Evolutionary conservation across 2,329 filamentous ascomycete genomes (phyloP).

Genomic region (Aotearoamyces nothofagi): DNA sequence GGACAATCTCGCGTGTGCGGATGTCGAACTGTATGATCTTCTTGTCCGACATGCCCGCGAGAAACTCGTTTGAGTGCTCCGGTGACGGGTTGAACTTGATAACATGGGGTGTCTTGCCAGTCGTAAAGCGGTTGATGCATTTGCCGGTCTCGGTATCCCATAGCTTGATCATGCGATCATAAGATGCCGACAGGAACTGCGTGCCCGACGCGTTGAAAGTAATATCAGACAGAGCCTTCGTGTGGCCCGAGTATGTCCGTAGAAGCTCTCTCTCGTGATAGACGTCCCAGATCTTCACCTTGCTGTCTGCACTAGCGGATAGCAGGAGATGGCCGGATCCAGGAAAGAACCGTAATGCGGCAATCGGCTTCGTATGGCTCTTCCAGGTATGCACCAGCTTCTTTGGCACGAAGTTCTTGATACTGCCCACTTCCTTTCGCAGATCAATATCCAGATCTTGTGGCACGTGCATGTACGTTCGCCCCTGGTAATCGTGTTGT

Average conservation of each 20-base stretch:
- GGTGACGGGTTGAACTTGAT: constrained; percentile 79
- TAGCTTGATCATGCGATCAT: constrained; percentile 90
- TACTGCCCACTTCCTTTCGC: constrained; percentile 61
- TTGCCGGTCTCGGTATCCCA: constrained; percentile 96
- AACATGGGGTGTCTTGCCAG: constrained; percentile 89
- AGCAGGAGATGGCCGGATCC: constrained; percentile 74
- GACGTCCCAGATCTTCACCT: constrained; percentile 87
- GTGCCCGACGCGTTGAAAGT: constrained; percentile 73
- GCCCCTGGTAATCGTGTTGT: constrained; percentile 83
- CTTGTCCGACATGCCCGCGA: constrained; percentile 96
- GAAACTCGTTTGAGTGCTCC: constrained; percentile 71
- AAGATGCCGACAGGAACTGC: constrained; percentile 81
- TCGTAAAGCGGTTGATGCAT: constrained; percentile 78
- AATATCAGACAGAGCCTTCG: constrained; percentile 77
- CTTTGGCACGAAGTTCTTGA: constrained; percentile 88
- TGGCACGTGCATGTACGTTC: constrained; percentile 95
- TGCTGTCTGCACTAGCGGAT: constrained; percentile 78
- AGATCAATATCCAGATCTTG: constrained; percentile 81
- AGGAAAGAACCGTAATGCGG: constrained; percentile 81
- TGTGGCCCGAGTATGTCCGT: constrained; percentile 82
- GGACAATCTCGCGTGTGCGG: constrained; percentile 63
- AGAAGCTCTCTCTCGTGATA: constrained; percentile 82
- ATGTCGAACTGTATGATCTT: constrained; percentile 97
- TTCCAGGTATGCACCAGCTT: constrained; percentile 88
- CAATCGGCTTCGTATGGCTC: constrained; percentile 70